A percentile compares a stretch with the other conserved stretches of the same genome.
phyloP scores from a whole-genome alignment of 106 monocot genomes.

The Apostasia shenzhenica region DNA sequence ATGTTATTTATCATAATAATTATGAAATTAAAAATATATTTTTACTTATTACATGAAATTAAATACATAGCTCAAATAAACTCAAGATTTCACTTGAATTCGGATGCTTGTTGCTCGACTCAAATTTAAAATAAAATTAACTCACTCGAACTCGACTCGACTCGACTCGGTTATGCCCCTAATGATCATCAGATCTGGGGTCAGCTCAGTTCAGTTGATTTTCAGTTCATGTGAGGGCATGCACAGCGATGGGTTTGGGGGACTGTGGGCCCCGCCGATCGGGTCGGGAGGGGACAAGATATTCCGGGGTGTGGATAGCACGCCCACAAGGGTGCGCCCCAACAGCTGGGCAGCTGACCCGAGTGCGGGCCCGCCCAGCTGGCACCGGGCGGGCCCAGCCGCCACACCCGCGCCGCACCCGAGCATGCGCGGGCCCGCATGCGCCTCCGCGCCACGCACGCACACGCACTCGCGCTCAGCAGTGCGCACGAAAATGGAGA shows the following conservation, averaged over 20 bases:
- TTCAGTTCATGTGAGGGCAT: not conserved
- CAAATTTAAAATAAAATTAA: too few relatives aligned
- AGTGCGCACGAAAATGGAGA: slow-evolving; percentile 1
- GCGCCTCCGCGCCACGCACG: not conserved
- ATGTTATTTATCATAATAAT: too few relatives aligned
- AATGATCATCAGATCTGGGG: too few relatives aligned
- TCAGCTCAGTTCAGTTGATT: not conserved
- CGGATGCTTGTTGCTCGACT: too few relatives aligned
- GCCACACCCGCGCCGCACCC: slow-evolving; percentile 2
- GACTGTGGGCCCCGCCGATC: not conserved
- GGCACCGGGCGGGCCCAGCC: not conserved
- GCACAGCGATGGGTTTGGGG: not conserved
- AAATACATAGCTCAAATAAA: too few relatives aligned
- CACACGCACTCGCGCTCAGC: not conserved
- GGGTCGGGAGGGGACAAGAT: not conserved
- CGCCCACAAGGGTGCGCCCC: not conserved
- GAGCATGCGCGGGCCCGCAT: slow-evolving; percentile 4
- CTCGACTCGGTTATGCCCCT: too few relatives aligned
- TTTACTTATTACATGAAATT: too few relatives aligned
- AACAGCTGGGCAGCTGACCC: not conserved
- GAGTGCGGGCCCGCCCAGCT: not conserved
- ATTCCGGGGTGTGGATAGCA: not conserved
- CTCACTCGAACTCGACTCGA: too few relatives aligned
- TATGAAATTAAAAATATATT: too few relatives aligned
- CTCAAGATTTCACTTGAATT: too few relatives aligned